Base-by-base conservation (phyloP, 2,329 filamentous ascomycete species). In the Penicillium verrucosum region DNA sequence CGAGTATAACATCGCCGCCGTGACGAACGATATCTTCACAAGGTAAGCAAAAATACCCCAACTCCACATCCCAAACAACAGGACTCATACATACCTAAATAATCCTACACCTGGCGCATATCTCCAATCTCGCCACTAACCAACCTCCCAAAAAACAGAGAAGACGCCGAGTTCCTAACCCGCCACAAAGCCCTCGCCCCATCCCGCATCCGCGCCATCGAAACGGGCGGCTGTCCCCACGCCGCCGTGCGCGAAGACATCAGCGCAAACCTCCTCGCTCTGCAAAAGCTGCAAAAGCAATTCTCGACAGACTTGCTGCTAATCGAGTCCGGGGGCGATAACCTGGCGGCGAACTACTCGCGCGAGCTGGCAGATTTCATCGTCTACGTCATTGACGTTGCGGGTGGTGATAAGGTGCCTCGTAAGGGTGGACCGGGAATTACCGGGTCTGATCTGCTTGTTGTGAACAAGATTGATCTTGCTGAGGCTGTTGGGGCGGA, bases 1-100 rank as follows among this genome's bases (percentile, higher is more conserved):
- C 49, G 80, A 84, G 54, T 92, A 90, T 83, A 91, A 87, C 71
- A 89, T 99, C 69, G 94, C 94, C 0, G 94, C 92, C 58, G 93
- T 99, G 23, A 99, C 94, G 48, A 97, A 97, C 82, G 93, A 97
- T 81, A 97, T 97, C 81, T 97, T 97, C 82, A 97, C 93, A 23
- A 89, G 82, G 76, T 78, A 63, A n/a, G 64, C 23, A 10, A 44
- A 32, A 30, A 23, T 43, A 14, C 30, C 14, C 29, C 27, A 25
- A 43, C 27, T 9, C 51, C 51, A 37, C 34, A 40, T 3, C 23
- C 40, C 37, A 37, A 37, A 37, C 21, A 18, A 52, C 21, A 21
- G 10, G 14, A n/a, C 30, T 36, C 29, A 27, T 21, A 51, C 16
- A 14, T 32, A n/a, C 14, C 43, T 27, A n/a, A 14, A 11, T 12